Evolutionary conservation across 805 yeast genomes (phyloP).

Genomic region (Candida nanaspora): DNA sequence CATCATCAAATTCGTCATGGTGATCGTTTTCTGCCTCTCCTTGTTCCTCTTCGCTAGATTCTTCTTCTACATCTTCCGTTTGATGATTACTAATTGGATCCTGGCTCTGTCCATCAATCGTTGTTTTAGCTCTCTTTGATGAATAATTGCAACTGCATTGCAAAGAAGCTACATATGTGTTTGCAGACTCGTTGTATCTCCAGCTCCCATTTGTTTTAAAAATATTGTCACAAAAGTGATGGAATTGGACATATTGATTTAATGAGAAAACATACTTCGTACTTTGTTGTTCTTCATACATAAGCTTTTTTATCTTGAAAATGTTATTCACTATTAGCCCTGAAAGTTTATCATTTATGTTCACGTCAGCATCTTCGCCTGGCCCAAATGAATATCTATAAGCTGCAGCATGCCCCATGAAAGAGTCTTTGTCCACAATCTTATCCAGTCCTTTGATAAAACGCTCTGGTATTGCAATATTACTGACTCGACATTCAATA

Average conservation of each 20-base stretch:
- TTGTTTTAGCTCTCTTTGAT: neutral
- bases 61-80: neutral
- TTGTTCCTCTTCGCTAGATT: neutral
- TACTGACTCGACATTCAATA: no score
- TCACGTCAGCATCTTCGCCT: neutral
- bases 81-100: neutral
- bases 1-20: neutral
- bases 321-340: neutral
- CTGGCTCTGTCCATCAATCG: neutral
- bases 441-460: no score
- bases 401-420: neutral
- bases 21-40: neutral
- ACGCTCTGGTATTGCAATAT: no score
- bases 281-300: neutral
- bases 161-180: neutral
- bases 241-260: neutral
- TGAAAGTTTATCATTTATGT: neutral
- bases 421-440: no score
- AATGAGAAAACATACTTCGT: neutral
- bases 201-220: neutral
- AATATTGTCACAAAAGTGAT: neutral
- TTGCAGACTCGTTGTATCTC: neutral
- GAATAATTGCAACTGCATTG: neutral
- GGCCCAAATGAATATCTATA: neutral
- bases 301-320: neutral